Conservation (phyloP, 441 rosid species). For the Jatropha multifida region DNA sequence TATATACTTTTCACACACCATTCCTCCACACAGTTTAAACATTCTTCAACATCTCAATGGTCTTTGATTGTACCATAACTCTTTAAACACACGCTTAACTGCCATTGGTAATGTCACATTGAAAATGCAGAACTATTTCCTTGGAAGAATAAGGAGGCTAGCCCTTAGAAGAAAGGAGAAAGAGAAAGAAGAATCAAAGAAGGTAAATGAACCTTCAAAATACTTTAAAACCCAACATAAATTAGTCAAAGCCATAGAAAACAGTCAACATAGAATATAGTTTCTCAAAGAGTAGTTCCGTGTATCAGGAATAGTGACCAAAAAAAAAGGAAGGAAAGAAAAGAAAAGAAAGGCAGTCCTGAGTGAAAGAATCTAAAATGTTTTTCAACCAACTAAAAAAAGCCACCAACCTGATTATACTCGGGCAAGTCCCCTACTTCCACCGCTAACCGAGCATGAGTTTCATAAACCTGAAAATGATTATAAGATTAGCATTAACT, state of each 20-base stretch:
- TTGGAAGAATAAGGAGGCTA: neutral
- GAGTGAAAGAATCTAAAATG: conserved; percentile 9
- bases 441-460: conserved; percentile 93
- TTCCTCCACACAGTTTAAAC: neutral
- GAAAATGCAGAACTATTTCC: neutral
- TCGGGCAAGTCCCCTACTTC: conserved; percentile 93
- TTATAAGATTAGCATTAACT: conserved; percentile 15
- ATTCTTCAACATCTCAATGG: neutral
- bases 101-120: neutral
- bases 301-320: too few species aligned
- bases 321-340: neutral
- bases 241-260: too few species aligned
- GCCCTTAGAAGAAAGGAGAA: neutral
- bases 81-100: neutral
- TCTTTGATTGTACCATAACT: neutral
- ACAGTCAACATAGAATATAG: too few species aligned
- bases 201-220: too few species aligned
- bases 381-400: conserved; percentile 4
- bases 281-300: too few species aligned
- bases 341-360: conserved; percentile 5
- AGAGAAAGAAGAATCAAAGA: too few species aligned
- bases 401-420: conserved; percentile 83
- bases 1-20: neutral
- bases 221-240: too few species aligned
- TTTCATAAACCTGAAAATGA: conserved; percentile 86